phyloP scores from a whole-genome alignment of 306 rosid species.

The Ochetophila trinervis region DNA sequence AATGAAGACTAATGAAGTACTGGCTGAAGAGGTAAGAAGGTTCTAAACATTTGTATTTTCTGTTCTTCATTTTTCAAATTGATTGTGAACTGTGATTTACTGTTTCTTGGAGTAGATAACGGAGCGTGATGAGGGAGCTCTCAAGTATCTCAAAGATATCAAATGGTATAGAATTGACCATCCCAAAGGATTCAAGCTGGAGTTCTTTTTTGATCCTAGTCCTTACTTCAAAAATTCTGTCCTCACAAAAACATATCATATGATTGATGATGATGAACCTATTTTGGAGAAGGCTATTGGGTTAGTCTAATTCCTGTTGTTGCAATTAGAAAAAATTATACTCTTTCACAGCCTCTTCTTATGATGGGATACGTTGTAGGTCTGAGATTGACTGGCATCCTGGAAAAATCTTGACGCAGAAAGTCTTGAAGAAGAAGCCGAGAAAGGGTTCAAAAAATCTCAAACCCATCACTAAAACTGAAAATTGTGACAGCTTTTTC shows the following conservation, averaged over 20 bases:
- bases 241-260: slow-evolving; percentile 71
- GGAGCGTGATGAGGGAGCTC: slow-evolving; percentile 84
- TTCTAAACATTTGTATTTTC: slow-evolving; percentile 2
- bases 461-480: slow-evolving; percentile 79
- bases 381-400: slow-evolving; percentile 79
- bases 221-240: slow-evolving; percentile 65
- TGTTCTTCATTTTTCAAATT: slow-evolving; percentile 14
- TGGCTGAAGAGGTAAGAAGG: slow-evolving; percentile 64
- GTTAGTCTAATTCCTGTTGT: slow-evolving; percentile 35
- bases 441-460: slow-evolving; percentile 73
- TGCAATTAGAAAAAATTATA: background rate
- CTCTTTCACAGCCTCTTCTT: background rate
- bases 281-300: slow-evolving; percentile 79
- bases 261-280: slow-evolving; percentile 81
- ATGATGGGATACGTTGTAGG: slow-evolving; percentile 35
- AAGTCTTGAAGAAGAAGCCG: slow-evolving; percentile 77
- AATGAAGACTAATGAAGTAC: slow-evolving; percentile 73
- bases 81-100: slow-evolving; percentile 10
- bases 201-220: slow-evolving; percentile 66
- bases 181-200: slow-evolving; percentile 83
- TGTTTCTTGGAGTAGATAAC: slow-evolving; percentile 46
- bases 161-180: slow-evolving; percentile 67
- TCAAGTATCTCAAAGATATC: slow-evolving; percentile 63
- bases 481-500: slow-evolving; percentile 78
- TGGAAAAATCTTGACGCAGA: slow-evolving; percentile 76